These are phyloP conservation scores for Penicillium psychrosexuale DNA, from an alignment of 2,329 filamentous ascomycete genomes.

Conservation along the genomic window DNA sequence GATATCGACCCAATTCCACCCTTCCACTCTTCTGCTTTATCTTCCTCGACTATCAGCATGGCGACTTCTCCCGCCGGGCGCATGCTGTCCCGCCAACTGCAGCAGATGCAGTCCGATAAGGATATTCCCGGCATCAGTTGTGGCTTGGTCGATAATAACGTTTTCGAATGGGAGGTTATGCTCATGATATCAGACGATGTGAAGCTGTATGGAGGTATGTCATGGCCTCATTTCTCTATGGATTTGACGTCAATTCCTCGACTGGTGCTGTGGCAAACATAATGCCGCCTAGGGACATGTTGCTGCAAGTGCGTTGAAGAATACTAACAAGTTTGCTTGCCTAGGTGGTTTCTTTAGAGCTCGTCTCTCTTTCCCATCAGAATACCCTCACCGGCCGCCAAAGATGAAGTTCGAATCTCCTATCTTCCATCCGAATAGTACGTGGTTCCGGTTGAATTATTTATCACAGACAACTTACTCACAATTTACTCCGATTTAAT, in stretches of 20 bases:
- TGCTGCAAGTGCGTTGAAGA: neutral
- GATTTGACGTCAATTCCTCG: neutral
- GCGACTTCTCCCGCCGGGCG: constrained; percentile 48
- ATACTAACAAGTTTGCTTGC: neutral
- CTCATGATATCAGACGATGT: constrained; percentile 96
- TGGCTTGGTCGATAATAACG: constrained; percentile 77
- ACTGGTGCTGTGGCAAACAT: neutral
- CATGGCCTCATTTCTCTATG: neutral
- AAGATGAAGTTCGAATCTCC: constrained; percentile 82
- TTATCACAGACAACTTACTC: neutral
- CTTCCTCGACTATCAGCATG: constrained; percentile 27
- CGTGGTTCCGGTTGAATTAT: constrained; percentile 21
- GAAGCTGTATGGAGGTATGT: constrained; percentile 84
- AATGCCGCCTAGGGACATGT: neutral
- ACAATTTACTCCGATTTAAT: neutral
- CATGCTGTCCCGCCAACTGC: constrained; percentile 80
- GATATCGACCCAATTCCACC: neutral
- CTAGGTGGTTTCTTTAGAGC: constrained; percentile 90
- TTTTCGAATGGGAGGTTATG: constrained; percentile 99
- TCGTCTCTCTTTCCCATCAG: constrained; percentile 73
- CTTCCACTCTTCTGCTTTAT: neutral
- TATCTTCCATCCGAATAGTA: constrained; percentile 89
- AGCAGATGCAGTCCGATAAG: constrained; percentile 88
- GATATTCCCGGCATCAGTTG: constrained; percentile 94
- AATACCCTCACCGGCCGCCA: constrained; percentile 85